Conservation (phyloP, 768 basidiomycete genomes). For the Gymnopilus junonius region DNA sequence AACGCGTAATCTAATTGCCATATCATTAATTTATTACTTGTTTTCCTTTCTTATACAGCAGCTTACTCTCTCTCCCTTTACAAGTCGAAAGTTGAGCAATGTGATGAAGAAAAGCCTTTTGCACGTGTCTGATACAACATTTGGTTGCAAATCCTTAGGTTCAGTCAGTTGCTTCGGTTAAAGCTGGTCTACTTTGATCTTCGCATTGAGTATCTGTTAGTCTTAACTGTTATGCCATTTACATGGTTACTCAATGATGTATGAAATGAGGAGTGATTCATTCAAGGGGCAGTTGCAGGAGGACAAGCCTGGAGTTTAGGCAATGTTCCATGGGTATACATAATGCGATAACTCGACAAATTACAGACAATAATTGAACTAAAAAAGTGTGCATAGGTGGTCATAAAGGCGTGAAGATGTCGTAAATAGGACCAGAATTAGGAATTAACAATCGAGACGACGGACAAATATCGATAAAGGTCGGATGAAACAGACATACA, state of each 20-base stretch:
- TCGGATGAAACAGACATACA: constrained; percentile 4
- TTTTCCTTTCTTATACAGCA: background rate
- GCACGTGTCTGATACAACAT: no score
- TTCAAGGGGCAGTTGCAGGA: background rate
- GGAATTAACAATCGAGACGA: constrained; percentile 10
- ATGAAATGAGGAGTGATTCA: background rate
- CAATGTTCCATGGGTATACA: constrained; percentile 26
- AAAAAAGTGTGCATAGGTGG: constrained; percentile 14
- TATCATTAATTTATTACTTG: constrained; percentile 13
- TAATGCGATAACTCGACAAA: constrained; percentile 7
- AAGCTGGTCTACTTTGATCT: no score
- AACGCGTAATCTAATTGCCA: constrained; percentile 32
- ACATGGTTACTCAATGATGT: background rate
- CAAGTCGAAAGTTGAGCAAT: no score
- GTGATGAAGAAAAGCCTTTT: no score
- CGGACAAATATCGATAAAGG: background rate
- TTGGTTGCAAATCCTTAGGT: no score
- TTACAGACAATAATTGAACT: constrained; percentile 5
- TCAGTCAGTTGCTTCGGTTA: no score
- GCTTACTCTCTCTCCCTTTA: background rate
- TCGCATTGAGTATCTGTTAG: no score
- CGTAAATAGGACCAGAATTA: background rate
- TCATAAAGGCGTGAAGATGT: constrained; percentile 16
- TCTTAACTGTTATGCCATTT: no score
- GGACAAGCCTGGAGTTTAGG: background rate